These are phyloP conservation scores for Lecanoromycetidae sp. DNA, from an alignment of 2,329 filamentous ascomycete genomes.

Conservation along the genomic window DNA sequence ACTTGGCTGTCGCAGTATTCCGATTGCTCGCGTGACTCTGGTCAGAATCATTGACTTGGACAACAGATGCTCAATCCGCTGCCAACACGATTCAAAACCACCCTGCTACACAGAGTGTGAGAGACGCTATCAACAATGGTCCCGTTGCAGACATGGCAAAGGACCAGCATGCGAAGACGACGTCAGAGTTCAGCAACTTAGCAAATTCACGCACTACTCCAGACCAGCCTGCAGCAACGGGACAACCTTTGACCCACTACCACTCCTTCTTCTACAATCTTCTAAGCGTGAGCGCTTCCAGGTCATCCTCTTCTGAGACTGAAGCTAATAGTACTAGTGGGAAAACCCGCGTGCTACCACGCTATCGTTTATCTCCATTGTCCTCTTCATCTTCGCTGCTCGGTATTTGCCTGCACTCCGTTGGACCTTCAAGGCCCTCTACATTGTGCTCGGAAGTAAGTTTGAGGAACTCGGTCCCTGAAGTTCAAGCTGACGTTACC, in stretches of 20 bases:
- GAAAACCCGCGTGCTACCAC: slow-evolving; percentile 53
- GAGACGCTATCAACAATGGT: slow-evolving; percentile 27
- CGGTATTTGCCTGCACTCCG: slow-evolving; percentile 52
- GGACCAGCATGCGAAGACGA: slow-evolving; percentile 43
- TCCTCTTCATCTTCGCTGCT: slow-evolving; percentile 49
- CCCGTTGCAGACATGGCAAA: slow-evolving; percentile 47
- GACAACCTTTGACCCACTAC: slow-evolving; percentile 53
- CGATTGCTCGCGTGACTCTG: slow-evolving; percentile 17
- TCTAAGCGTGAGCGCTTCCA: slow-evolving; percentile 41
- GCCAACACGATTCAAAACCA: slow-evolving; percentile 38
- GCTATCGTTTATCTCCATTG: slow-evolving; percentile 44
- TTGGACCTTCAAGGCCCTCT: slow-evolving; percentile 49
- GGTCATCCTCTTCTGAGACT: background rate
- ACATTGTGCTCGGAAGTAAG: slow-evolving; percentile 47
- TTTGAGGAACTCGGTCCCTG: too few species aligned
- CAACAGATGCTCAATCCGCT: slow-evolving; percentile 36
- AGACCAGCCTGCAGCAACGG: slow-evolving; percentile 43
- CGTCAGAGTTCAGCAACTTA: slow-evolving; percentile 46
- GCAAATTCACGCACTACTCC: slow-evolving; percentile 43
- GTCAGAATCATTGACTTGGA: slow-evolving; percentile 3
- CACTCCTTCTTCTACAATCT: slow-evolving; percentile 56
- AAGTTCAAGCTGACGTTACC: slow-evolving; percentile 22
- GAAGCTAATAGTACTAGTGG: slow-evolving; percentile 34
- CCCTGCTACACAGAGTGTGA: slow-evolving; percentile 37
- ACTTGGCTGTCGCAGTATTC: slow-evolving; percentile 3